Conservation (phyloP, 371 early-diverging fungal species). For the Circinella minor region DNA sequence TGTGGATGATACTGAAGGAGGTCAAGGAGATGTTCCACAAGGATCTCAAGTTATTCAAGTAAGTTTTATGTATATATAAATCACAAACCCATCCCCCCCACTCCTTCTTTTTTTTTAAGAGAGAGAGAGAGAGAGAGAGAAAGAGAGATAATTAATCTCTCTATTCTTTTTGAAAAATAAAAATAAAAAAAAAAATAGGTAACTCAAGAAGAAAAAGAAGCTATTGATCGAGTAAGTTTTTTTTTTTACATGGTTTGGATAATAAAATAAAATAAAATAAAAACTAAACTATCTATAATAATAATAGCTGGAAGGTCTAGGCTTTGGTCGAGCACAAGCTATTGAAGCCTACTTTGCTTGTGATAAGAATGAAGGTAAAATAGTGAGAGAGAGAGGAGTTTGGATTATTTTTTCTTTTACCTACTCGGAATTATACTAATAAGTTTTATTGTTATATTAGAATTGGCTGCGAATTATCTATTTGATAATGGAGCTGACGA, state of each 20-base stretch:
- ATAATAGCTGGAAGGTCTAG: slow-evolving; percentile 80
- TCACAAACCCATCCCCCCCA: too few species aligned
- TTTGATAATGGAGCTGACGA: slow-evolving; percentile 78
- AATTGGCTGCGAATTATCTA: slow-evolving; percentile 94
- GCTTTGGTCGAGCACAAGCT: slow-evolving; percentile 81
- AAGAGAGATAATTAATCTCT: too few species aligned
- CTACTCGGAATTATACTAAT: neutral
- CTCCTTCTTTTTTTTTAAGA: too few species aligned
- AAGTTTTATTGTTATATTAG: slow-evolving; percentile 30
- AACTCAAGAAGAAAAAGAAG: slow-evolving; percentile 89
- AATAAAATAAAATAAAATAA: neutral
- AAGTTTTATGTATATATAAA: neutral
- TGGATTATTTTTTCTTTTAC: too few species aligned
- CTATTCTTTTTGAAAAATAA: neutral
- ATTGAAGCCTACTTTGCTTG: slow-evolving; percentile 96
- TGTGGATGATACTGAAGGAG: slow-evolving; percentile 60
- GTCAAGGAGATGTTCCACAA: slow-evolving; percentile 36
- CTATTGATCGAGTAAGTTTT: slow-evolving; percentile 82
- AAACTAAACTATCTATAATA: slow-evolving; percentile 1
- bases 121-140: too few species aligned
- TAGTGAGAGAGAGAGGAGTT: neutral
- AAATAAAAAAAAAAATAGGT: slow-evolving; percentile 49
- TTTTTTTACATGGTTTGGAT: neutral
- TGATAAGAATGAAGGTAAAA: slow-evolving; percentile 90
- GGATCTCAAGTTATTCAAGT: slow-evolving; percentile 75